phyloP scores from a whole-genome alignment of 768 basidiomycete species.

The Hydnum rufescens region DNA sequence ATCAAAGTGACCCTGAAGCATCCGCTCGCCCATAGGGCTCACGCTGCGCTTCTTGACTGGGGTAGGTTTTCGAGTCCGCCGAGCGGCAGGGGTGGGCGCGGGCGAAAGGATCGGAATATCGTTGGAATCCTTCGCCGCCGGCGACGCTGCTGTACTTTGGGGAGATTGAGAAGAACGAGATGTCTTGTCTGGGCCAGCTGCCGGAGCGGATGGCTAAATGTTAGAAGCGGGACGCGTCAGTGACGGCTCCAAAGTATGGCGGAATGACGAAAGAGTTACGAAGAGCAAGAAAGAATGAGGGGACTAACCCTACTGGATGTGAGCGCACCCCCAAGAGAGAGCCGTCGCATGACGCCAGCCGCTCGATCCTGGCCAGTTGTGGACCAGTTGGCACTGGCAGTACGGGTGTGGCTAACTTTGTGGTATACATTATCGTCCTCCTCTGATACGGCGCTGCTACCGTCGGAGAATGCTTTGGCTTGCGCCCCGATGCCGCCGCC shows the following conservation, averaged over 20 bases:
- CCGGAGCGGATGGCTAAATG: not conserved
- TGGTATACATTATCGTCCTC: not conserved
- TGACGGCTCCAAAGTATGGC: not conserved
- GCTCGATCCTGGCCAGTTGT: not conserved
- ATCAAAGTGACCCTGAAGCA: constrained; percentile 80
- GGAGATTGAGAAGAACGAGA: too few species aligned
- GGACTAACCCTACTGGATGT: not conserved
- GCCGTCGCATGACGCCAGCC: not conserved
- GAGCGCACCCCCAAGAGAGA: not conserved
- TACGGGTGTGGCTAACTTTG: not conserved
- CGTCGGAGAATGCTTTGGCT: not conserved
- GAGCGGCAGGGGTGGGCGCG: too few species aligned
- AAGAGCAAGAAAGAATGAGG: not conserved
- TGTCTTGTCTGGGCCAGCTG: too few species aligned
- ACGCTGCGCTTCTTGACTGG: constrained; percentile 8
- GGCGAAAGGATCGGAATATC: too few species aligned
- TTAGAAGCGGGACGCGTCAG: not conserved
- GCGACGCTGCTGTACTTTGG: too few species aligned
- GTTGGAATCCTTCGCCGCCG: too few species aligned
- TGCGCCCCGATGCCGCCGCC: not conserved
- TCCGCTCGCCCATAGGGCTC: constrained; percentile 46
- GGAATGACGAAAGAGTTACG: not conserved
- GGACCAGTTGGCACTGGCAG: not conserved
- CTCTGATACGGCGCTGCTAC: not conserved
- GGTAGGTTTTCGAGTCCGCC: not conserved